Evolutionary conservation across 164 flowering plant species (phyloP), one percentile per base, ranked within the genome.

Genomic region (Magnolia changhungtana): DNA sequence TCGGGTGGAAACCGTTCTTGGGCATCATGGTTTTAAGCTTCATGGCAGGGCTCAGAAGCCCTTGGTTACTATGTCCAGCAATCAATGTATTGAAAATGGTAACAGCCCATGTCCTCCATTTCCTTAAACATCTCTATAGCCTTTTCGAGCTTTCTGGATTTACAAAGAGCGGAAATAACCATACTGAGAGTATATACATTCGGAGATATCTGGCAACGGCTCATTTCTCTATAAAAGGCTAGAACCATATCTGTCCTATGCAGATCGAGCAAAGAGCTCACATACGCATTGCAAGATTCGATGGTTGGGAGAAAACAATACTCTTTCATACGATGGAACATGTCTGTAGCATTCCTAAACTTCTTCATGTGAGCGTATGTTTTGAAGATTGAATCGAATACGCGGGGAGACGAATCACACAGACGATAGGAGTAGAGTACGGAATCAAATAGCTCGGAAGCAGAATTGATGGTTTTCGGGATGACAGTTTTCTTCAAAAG

Each of bases 291-390:
- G 77, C 97, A 93, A 1, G 98, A 91, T 74, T 90, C 89, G 50
- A 95, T 82, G 6, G 84, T 88, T 0, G 98, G 98, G 50, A 88
- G 85, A 82, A 95, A 90, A 50, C 98, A 96, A 82, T 90, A 91
- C 49, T 89, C 92, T 79, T 82, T 91, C 97, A 95, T 95, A 45
- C 77, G 80, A 71, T 79, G 82, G 77, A 91, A 95, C 13, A 83
- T 82, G 73, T 88, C 89, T 0, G 92, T 87, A 3, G 95, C 91
- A 82, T 85, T 83, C 83, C 95, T 85, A 50, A 91, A 85, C 86
- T 91, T 92, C 81, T 84, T 92, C 89, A 89, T 24, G 76, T 89
- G 93, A 1, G 99, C 97, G 83, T 82, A 89, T 21, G 91, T 88
- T 81, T 87, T 90, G 78, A 93, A 95, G 71, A 93, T 80, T 14